phyloP scores from a whole-genome alignment of 208 protist species.

The Naegleria fowleri region DNA sequence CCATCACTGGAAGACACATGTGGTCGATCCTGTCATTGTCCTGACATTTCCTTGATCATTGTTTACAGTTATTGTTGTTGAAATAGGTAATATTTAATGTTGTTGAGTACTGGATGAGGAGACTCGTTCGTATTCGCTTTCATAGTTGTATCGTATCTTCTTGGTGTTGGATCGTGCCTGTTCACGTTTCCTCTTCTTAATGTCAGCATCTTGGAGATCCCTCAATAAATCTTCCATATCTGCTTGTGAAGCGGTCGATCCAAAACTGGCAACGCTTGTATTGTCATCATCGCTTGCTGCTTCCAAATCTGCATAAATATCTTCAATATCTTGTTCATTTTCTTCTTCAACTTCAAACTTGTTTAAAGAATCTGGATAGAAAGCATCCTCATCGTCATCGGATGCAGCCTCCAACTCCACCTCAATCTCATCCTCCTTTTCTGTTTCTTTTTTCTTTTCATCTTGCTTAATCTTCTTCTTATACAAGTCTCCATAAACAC shows the following conservation, averaged over 20 bases:
- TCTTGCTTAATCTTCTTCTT: not conserved
- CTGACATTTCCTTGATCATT: too few species aligned
- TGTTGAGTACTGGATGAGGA: not conserved
- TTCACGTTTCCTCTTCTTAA: not conserved
- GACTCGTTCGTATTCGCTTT: not conserved
- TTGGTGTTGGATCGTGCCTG: not conserved
- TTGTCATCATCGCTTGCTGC: not conserved
- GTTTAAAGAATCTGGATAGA: not conserved
- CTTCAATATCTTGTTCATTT: not conserved
- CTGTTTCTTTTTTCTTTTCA: not conserved
- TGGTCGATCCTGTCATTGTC: too few species aligned
- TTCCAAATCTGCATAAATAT: not conserved
- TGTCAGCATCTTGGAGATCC: not conserved
- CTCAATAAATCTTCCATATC: not conserved
- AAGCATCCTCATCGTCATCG: not conserved
- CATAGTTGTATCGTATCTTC: not conserved
- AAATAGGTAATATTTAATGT: not conserved
- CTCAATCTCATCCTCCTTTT: not conserved
- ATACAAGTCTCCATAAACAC: slow-evolving; percentile 13
- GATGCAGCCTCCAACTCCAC: not conserved
- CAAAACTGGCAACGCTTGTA: not conserved
- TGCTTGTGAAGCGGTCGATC: not conserved
- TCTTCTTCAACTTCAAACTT: slow-evolving; percentile 2
- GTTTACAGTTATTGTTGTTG: too few species aligned
- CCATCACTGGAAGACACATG: too few species aligned